Evolutionary conservation across 805 yeast genomes (phyloP).

Genomic region (Myxozyma vanderwaltii): DNA sequence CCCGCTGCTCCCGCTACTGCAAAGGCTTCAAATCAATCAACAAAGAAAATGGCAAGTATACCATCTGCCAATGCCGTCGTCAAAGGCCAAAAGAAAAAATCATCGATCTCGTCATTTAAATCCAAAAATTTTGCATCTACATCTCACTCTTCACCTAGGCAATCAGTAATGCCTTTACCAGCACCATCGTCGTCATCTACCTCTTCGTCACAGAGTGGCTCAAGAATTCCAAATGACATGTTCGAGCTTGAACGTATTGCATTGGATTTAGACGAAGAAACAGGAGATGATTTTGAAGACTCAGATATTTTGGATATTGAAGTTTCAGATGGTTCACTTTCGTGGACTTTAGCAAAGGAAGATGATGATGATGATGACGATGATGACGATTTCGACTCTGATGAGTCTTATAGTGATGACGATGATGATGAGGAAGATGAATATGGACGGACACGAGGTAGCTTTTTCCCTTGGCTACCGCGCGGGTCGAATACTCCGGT

Average conservation of each 20-base stretch:
- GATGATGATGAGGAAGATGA: slow-evolving; percentile 47
- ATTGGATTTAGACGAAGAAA: slow-evolving; percentile 49
- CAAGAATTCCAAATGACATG: slow-evolving; percentile 16
- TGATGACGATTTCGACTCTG: slow-evolving; percentile 40
- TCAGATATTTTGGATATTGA: slow-evolving; percentile 41
- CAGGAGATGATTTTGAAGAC: slow-evolving; percentile 57
- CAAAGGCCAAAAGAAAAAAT: not conserved
- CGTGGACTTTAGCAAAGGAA: slow-evolving; percentile 50
- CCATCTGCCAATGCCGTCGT: not conserved
- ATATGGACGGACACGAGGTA: slow-evolving; percentile 43
- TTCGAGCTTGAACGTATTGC: slow-evolving; percentile 35
- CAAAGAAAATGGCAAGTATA: not conserved
- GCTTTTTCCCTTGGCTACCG: slow-evolving; percentile 41
- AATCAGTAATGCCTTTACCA: not conserved
- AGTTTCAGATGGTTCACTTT: slow-evolving; percentile 18
- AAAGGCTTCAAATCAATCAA: not conserved
- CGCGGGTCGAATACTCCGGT: slow-evolving; percentile 25
- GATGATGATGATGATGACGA: slow-evolving; percentile 44
- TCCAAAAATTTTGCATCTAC: slow-evolving; percentile 8
- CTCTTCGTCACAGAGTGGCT: not conserved
- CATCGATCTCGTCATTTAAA: slow-evolving; percentile 8
- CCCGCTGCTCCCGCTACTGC: not conserved
- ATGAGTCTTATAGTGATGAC: slow-evolving; percentile 45
- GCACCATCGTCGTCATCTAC: not conserved
- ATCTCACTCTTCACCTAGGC: not conserved